Evolutionary conservation across 495 filamentous ascomycete species (phyloP), one percentile per base, ranked within the genome.

Genomic region (Xylaria acuta): DNA sequence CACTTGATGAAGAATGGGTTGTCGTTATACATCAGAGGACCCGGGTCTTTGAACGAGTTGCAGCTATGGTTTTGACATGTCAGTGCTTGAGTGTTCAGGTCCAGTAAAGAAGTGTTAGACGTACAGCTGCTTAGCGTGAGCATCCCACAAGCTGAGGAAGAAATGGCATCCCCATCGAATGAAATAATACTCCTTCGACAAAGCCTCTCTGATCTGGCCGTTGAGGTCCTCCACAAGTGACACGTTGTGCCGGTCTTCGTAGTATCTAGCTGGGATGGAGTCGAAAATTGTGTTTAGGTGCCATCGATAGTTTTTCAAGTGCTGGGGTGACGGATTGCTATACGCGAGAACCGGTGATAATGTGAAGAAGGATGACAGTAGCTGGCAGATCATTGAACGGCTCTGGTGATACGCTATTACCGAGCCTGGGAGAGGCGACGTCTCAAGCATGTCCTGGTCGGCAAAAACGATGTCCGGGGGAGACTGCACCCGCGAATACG

Each of bases 1-100:
- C 80, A 85, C 30, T 18, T 36, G 12, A 66, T 41, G 69, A 86
- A 86, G 38, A 85, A 76, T 25, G 72, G 74, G 68, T 81, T 83
- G 5, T 73, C 38, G 45, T 84, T 82, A 66, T 84, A 86, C 72
- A 76, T 78, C 34, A 82, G 75, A 22, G 84, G 83, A 20, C 84
- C 84, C 1, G 82, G 75, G 62, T 86, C 84, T 70, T 83, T 84
- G 80, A 85, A 86, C 9, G 79, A 78, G 69, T 85, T 85, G 67
- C 84, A 84, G 27, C 77, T 79, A 53, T 30, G 11, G 6, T 41
- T 63, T 45, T 12, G 38, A 25, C n/a, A 53, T n/a, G 43, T 69
- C 36, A 70, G 49, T 43, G 7, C 20, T 54, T 11, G 14, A 14
- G 12, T 8, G 1, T 38, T 49, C 30, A 43, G 3, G 30, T 64